Evolutionary conservation across 345 rosid species (phyloP).

Genomic region (Streptanthus diversifolius): DNA sequence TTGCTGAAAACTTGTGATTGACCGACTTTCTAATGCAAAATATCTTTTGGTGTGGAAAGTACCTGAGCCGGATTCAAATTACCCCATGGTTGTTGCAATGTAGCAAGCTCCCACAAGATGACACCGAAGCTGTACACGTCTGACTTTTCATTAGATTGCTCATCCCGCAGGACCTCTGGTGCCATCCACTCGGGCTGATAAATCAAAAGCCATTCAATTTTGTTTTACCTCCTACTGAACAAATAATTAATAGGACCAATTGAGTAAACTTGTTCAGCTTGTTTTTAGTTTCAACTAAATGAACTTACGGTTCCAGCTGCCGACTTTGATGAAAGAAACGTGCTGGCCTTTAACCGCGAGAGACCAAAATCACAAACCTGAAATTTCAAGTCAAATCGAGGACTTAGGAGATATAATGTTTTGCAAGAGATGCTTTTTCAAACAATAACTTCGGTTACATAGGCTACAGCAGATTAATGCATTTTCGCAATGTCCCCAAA

Average conservation of each 20-base stretch:
- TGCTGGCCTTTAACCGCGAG: constrained; percentile 91
- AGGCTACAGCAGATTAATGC: not conserved
- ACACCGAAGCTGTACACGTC: constrained; percentile 96
- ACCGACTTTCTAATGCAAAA: too few relatives aligned
- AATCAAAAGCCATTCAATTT: not conserved
- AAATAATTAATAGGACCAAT: not conserved
- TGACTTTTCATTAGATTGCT: constrained; percentile 93
- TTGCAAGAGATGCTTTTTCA: not conserved
- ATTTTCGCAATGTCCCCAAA: not conserved
- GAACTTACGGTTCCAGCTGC: constrained; percentile 99
- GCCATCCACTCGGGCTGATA: constrained; percentile 99
- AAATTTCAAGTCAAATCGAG: constrained; percentile 10
- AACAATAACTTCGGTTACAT: not conserved
- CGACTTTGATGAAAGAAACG: constrained; percentile 95
- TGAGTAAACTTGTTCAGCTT: not conserved
- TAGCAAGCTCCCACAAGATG: constrained; percentile 95
- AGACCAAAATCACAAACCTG: constrained; percentile 99
- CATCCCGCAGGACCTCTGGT: constrained; percentile 97
- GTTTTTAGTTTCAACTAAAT: constrained; percentile 14
- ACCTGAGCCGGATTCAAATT: constrained; percentile 98
- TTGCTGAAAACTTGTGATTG: not conserved
- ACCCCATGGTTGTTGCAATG: constrained; percentile 95
- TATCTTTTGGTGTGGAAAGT: constrained; percentile 15
- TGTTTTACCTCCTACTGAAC: not conserved
- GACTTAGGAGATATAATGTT: not conserved